Percentiles rank a stretch among this genome's conserved stretches.
Conservation (phyloP, 2,329 filamentous ascomycete species). For the Diaporthe ilicicola region DNA sequence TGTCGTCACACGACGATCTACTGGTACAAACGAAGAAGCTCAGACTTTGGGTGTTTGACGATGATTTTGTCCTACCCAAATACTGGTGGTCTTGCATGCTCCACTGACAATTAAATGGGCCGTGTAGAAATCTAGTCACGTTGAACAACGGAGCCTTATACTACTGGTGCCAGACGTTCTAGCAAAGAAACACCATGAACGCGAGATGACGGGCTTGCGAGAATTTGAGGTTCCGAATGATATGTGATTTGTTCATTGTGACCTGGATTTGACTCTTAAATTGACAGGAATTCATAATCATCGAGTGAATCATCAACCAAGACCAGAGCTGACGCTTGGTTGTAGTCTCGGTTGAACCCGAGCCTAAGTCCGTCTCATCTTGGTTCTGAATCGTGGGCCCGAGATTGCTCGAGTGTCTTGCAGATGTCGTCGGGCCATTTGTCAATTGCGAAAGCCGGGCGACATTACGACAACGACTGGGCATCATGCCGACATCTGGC, state of each 20-base stretch:
- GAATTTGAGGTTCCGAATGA: background rate
- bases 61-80: background rate
- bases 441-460: background rate
- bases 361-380: constrained; percentile 5
- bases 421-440: background rate
- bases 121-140: background rate
- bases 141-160: background rate
- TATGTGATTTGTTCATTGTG: background rate
- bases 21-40: background rate
- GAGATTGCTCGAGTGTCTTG: constrained; percentile 17
- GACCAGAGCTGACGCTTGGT: background rate
- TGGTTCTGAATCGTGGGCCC: constrained; percentile 8
- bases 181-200: background rate
- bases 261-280: background rate
- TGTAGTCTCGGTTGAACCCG: constrained; percentile 14
- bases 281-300: background rate
- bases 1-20: background rate
- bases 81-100: background rate
- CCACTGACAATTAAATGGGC: background rate
- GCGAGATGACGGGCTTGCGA: background rate
- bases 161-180: background rate
- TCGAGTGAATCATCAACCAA: background rate
- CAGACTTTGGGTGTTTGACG: background rate
- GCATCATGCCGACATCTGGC: background rate
- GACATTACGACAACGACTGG: background rate